Conservation (phyloP, 352 stramenopile genomes). For the Globisporangium sylvaticum region DNA sequence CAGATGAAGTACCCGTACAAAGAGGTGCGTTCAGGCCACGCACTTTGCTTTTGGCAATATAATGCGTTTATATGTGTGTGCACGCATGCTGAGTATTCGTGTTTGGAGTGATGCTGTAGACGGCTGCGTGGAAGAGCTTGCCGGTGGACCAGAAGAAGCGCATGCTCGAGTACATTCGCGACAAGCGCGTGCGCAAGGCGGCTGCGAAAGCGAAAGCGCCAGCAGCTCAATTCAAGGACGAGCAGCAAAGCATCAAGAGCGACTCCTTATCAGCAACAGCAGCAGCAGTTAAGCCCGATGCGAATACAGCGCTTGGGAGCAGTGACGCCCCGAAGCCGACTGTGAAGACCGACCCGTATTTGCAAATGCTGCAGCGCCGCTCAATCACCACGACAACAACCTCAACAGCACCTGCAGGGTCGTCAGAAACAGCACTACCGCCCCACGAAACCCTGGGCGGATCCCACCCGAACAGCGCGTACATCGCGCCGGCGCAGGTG, state of each 20-base stretch:
- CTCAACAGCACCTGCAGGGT: background rate
- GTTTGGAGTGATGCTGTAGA: constrained; percentile 26
- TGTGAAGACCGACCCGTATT: constrained; percentile 61
- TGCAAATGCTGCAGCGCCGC: constrained; percentile 77
- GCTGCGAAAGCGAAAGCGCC: constrained; percentile 10
- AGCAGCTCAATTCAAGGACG: constrained; percentile 4
- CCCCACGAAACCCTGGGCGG: background rate
- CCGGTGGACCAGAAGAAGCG: constrained; percentile 73
- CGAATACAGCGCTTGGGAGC: background rate
- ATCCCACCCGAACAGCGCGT: constrained; percentile 57
- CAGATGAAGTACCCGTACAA: constrained; percentile 80
- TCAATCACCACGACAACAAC: constrained; percentile 31
- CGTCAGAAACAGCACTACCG: background rate
- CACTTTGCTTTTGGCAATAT: background rate
- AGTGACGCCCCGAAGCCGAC: background rate
- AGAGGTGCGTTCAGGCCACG: constrained; percentile 31
- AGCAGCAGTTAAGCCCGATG: constrained; percentile 9
- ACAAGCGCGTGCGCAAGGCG: constrained; percentile 38
- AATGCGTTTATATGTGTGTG: background rate
- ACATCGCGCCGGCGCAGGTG: constrained; percentile 45
- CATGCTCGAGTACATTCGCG: constrained; percentile 82
- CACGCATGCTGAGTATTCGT: background rate
- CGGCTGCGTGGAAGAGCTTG: constrained; percentile 66
- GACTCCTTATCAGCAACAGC: background rate
- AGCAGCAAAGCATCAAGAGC: background rate